These are phyloP conservation scores for Drechmeria coniospora DNA, from an alignment of 2,329 filamentous ascomycete species.

Conservation along the genomic window DNA sequence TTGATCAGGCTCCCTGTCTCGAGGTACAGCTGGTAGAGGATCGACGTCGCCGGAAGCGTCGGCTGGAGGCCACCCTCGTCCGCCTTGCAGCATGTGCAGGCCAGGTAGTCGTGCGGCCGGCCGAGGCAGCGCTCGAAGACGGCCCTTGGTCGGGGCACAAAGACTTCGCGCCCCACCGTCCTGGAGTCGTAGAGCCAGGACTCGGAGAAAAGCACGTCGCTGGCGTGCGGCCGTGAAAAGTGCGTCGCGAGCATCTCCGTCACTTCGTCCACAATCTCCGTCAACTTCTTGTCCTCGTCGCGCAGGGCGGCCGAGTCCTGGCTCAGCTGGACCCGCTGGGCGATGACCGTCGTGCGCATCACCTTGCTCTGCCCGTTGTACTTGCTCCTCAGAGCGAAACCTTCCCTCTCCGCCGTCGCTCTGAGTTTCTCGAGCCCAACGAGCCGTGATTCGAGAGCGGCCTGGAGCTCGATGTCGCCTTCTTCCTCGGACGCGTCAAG, in stretches of 20 bases:
- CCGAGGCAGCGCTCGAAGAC: constrained; percentile 57
- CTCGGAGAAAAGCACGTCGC: constrained; percentile 48
- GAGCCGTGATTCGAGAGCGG: constrained; percentile 24
- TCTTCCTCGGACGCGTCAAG: constrained; percentile 16
- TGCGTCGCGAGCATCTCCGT: constrained; percentile 12
- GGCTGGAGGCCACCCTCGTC: constrained; percentile 34
- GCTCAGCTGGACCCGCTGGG: constrained; percentile 67
- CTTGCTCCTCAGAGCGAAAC: constrained; percentile 50
- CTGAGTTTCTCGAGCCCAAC: constrained; percentile 31
- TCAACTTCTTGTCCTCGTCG: constrained; percentile 55
- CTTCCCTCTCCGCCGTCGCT: constrained; percentile 25
- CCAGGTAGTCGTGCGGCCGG: constrained; percentile 62
- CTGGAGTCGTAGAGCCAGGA: constrained; percentile 61
- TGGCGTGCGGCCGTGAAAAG: constrained; percentile 11
- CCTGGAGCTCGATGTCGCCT: constrained; percentile 15
- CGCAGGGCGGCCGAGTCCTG: constrained; percentile 58
- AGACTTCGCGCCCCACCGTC: constrained; percentile 55
- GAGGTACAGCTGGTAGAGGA: constrained; percentile 65
- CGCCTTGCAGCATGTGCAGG: constrained; percentile 50
- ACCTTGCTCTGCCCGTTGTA: constrained; percentile 58
- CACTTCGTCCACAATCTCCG: constrained; percentile 42
- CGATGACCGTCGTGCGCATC: constrained; percentile 62
- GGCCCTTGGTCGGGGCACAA: constrained; percentile 56
- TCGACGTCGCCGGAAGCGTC: constrained; percentile 53
- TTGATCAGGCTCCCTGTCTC: constrained; percentile 68